Conservation (phyloP, 1,284 basidiomycete genomes). For the Inonotus hispidus region DNA sequence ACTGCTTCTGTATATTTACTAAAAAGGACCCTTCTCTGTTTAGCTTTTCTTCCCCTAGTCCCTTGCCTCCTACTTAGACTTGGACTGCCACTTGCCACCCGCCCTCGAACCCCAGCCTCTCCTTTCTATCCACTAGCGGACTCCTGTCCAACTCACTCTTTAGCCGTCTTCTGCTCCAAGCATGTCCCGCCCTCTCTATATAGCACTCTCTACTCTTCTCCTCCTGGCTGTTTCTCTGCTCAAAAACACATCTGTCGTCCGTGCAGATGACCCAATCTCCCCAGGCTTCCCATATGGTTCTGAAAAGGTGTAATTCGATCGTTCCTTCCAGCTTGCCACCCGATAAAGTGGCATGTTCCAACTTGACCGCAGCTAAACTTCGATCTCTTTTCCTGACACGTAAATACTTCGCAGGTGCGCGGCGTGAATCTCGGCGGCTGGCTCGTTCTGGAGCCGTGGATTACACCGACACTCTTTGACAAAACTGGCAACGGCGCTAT, state of each 20-base stretch:
- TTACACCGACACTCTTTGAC: slow-evolving; percentile 85
- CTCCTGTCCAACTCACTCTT: neutral
- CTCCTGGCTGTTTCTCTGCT: neutral
- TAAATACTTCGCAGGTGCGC: slow-evolving; percentile 32
- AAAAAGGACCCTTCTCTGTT: neutral
- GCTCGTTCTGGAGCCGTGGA: slow-evolving; percentile 83
- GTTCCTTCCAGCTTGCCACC: neutral
- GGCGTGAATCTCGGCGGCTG: slow-evolving; percentile 78
- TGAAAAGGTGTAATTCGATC: slow-evolving; percentile 37
- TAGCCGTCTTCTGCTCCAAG: neutral
- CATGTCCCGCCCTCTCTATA: neutral
- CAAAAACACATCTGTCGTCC: neutral
- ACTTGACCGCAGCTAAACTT: neutral
- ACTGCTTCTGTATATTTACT: neutral
- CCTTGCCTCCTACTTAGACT: neutral
- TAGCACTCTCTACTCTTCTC: neutral
- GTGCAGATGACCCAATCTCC: slow-evolving; percentile 26
- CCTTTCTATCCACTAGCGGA: neutral
- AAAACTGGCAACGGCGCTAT: slow-evolving; percentile 63
- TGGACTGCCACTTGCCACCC: neutral
- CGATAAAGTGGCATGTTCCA: neutral
- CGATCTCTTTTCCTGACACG: too few species aligned
- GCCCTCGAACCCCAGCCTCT: neutral
- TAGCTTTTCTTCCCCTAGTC: neutral
- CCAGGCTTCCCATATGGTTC: slow-evolving; percentile 49